Conservation (phyloP, 2,329 filamentous ascomycete species). For the Claviceps fusiformis region DNA sequence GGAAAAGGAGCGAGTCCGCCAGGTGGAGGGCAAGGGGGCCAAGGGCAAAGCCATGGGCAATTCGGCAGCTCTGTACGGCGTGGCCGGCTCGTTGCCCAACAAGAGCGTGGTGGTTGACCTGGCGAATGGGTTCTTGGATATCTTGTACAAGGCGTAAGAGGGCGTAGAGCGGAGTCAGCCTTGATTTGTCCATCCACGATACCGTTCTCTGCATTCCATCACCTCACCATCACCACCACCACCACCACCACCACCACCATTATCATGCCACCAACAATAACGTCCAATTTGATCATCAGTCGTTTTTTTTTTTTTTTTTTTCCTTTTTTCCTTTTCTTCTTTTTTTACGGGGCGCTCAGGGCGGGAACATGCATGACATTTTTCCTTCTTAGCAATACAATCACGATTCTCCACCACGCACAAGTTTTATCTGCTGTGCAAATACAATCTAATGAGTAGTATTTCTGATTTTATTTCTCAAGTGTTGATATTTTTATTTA, state of each 20-base stretch:
- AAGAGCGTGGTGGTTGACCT: conserved; percentile 89
- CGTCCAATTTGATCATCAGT: not conserved
- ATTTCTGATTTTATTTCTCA: no score
- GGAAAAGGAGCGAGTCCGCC: conserved; percentile 63
- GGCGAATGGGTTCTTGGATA: conserved; percentile 81
- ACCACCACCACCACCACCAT: not conserved
- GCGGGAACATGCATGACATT: not conserved
- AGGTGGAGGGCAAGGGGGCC: conserved; percentile 52
- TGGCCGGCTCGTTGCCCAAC: conserved; percentile 87
- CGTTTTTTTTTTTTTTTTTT: no score
- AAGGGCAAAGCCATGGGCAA: conserved; percentile 61
- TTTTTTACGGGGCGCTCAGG: not conserved
- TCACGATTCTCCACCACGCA: no score
- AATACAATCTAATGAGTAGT: no score
- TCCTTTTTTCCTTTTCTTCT: no score
- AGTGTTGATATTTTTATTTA: no score
- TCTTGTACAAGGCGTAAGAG: conserved; percentile 72
- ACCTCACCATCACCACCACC: not conserved
- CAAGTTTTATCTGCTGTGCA: no score
- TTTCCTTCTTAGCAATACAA: no score
- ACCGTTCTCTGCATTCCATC: not conserved
- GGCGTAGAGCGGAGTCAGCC: no score
- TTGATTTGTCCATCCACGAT: no score
- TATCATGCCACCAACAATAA: not conserved
- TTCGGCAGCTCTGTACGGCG: conserved; percentile 80